Base-by-base conservation (phyloP, 1,284 basidiomycete species). In the Sparassis latifolia region DNA sequence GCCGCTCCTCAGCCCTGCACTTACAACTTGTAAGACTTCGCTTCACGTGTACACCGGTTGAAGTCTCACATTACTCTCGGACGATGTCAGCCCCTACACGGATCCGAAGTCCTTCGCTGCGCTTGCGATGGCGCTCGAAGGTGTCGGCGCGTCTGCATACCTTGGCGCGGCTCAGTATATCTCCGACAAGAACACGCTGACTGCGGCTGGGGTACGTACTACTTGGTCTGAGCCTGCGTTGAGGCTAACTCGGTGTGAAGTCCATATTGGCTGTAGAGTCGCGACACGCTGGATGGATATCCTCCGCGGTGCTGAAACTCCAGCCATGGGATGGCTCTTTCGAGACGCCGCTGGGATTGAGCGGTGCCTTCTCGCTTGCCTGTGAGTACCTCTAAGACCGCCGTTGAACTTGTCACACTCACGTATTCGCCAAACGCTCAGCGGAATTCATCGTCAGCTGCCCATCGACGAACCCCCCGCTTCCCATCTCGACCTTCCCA, bases 1-100 rank as follows among this genome's bases (percentile, higher is more conserved):
- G 65, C 71, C 30, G 76, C 80, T 0, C 71, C 76, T 12, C 57
- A 74, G 61, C 69, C 75, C 7, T 87, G 84, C 73, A 67, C 66
- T 1, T 87, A 86, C 65, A 66, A 64, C 48, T 85, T 87, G 82
- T 76, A 60, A 60, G 76, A n/a, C n/a, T n/a, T n/a, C 2, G n/a
- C 4, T 31, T 29, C 35, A 7, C 35, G 35, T 37, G 35, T 37
- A 37, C 12, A 12, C 35, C n/a, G n/a, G 35, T 6, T 37, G 35
- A 6, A 12, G 12, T 37, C 6, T 12, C 7, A 6, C 7, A 6
- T 37, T 37, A 37, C 12, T 6, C 35, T 12, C 6, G 12, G 35
- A 7, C 35, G 32, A 20, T 32, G 12, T 28, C 55, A 85, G 84
- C 65, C 74, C 76, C 28, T 69, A 74, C 57, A 66, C 66, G 12